Base-by-base conservation (phyloP, 1,139 yeast genomes). In the Candida tetrigidarum region DNA sequence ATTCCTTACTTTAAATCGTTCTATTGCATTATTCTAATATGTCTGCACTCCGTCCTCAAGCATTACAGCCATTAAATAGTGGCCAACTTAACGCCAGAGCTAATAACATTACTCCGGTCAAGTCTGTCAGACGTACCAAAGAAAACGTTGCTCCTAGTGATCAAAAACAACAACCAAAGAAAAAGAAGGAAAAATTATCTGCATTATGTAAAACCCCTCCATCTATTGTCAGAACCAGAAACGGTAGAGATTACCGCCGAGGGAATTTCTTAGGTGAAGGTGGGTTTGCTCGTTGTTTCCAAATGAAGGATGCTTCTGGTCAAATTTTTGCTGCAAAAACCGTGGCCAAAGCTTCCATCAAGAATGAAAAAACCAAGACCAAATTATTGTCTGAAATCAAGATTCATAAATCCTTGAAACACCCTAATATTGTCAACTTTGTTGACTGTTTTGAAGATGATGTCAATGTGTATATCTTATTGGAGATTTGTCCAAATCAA, bases 251-350 rank as follows among this genome's bases (percentile, higher is more conserved):
- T 58, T 93, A 89, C 66, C 89, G 89, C 57, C 82, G 99, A 62
- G 98, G 98, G 2, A 78, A 78, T 48, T 91, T 92, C 56, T 74
- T 95, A 32, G 99, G 99, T 26, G 99, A 91, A 71, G 99, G 99
- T 48, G 99, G 99, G 0, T 95, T 95, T 74, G 99, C 99, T 15
- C 83, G 99, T 62, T 95, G 99, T 64, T 95, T 95, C 70, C 97
- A 93, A 66, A 95, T 95, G 77, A 89, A 87, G 62, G 96, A 90
- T 64, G 86, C 92, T 50, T 75, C 80, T 50, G 98, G 98, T 30
- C 82, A 84, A 60, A 80, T 90, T 3, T 93, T 78, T 67, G 99
- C 99, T 23, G 99, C 99, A 28, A 95, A 95, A 62, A 95, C 99
- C 0, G 96, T 95, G 37, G 99, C 99, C 42, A 95, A 93, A 67